Base-by-base conservation (phyloP, 169 alveolate species). In the Plasmodium vinckei region DNA sequence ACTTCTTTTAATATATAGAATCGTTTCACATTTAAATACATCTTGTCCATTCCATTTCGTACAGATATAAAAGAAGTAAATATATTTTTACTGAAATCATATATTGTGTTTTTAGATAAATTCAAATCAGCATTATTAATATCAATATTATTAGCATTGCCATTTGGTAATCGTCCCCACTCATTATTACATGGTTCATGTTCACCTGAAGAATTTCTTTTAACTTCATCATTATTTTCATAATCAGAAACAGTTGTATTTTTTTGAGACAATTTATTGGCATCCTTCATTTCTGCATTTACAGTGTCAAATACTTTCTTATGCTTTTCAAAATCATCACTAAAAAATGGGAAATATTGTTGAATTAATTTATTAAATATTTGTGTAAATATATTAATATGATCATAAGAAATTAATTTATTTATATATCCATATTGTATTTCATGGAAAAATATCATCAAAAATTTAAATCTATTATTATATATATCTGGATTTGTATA, bases 41-140 rank as follows among this genome's bases (percentile, higher is more conserved):
- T 95, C 69, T 95, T 92, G 90, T 97, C 98, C 84, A 94, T 92
- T 61, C 99, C 98, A 67, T 95, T 87, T 82, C 95, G 94, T 46
- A 96, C 97, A 27, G 98, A 94, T 21, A 97, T 95, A 87, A 96
- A 97, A 42, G 97, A 87, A 15, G 98, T 96, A 91, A 92, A 95
- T 19, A 97, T 92, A 67, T 91, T 73, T 51, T 97, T 97, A 47
- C 86, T 92, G 25, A 91, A 95, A 71, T 94, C 93, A 13, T 94
- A 91, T 39, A 91, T 96, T 17, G 92, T 95, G 77, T 93, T 94
- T 63, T 87, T 87, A 51, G 84, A 88, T 92, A 79, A 92, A 61
- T 86, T 95, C 33, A 93, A 82, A 54, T 91, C 94, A 73, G 92
- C 93, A 67, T 95, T 94, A 25, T 93, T 93, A 1, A 12, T 19